Evolutionary conservation across 139 green algal genomes (phyloP).

Genomic region (Chlorella sp.): DNA sequence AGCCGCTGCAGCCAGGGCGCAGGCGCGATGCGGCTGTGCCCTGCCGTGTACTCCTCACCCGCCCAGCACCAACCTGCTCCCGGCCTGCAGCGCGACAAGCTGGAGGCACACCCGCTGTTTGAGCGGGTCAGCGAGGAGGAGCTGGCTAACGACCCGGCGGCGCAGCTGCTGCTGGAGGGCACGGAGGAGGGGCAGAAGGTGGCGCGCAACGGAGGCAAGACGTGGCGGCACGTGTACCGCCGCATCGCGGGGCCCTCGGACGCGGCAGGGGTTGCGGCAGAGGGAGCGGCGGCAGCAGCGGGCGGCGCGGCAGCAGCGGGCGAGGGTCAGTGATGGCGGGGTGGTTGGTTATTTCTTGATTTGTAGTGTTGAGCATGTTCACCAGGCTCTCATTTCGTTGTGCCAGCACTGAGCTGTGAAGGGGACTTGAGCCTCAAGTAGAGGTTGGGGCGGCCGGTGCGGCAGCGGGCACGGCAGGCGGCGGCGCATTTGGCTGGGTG

Average conservation of each 20-base stretch:
- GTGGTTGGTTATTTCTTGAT: neutral
- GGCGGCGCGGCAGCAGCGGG: neutral
- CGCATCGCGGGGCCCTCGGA: constrained; percentile 32
- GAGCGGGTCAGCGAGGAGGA: constrained; percentile 83
- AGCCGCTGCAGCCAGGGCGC: neutral
- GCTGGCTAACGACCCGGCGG: constrained; percentile 77
- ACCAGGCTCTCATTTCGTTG: too few relatives aligned
- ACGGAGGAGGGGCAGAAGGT: constrained; percentile 96
- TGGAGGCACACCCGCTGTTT: constrained; percentile 90
- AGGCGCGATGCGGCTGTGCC: neutral
- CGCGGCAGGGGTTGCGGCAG: neutral
- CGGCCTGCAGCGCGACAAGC: constrained; percentile 51
- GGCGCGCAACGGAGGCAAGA: constrained; percentile 79
- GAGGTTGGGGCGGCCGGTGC: too few relatives aligned
- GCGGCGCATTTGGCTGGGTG: too few relatives aligned
- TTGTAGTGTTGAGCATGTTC: too few relatives aligned
- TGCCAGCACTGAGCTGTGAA: too few relatives aligned
- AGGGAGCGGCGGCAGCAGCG: neutral
- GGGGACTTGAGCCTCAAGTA: too few relatives aligned
- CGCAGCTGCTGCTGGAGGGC: constrained; percentile 65
- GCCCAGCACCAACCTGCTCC: neutral
- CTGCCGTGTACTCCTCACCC: neutral
- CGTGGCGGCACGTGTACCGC: constrained; percentile 69
- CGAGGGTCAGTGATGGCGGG: neutral
- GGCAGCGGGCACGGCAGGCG: too few relatives aligned